Conservation (phyloP, 768 basidiomycete genomes). For the Hysterangium stoloniferum region DNA sequence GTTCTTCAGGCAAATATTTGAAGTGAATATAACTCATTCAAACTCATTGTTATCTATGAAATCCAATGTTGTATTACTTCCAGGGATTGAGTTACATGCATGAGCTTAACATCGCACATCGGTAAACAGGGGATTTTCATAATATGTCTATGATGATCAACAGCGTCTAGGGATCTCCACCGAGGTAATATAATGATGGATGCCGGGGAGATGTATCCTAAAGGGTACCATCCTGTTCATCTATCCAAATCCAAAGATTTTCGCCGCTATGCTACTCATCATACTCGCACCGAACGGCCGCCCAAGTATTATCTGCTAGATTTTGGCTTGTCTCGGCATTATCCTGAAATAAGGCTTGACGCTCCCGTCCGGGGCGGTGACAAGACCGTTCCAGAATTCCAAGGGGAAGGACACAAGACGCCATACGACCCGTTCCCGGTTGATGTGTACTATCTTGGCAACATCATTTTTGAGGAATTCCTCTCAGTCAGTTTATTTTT, state of each 20-base stretch:
- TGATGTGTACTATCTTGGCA: constrained; percentile 39
- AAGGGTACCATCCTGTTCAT: constrained; percentile 14
- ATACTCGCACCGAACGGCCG: constrained; percentile 19
- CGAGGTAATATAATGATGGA: constrained; percentile 17
- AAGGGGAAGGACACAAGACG: not conserved
- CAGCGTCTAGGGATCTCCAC: constrained; percentile 10
- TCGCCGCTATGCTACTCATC: constrained; percentile 3
- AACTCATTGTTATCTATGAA: not conserved
- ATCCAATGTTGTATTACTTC: not conserved
- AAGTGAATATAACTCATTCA: constrained; percentile 21
- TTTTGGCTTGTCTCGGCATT: constrained; percentile 16
- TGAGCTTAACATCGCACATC: constrained; percentile 28
- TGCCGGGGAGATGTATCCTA: constrained; percentile 14
- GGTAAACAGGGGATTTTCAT: constrained; percentile 18
- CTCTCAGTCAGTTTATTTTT: constrained; percentile 1
- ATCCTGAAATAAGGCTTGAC: constrained; percentile 13
- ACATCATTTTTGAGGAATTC: constrained; percentile 28
- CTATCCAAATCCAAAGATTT: not conserved
- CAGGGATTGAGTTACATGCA: constrained; percentile 35
- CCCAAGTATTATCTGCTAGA: constrained; percentile 23
- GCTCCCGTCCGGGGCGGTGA: constrained; percentile 31
- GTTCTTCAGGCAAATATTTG: constrained; percentile 25
- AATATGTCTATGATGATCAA: not conserved
- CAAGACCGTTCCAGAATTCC: constrained; percentile 33
- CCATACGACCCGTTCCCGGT: constrained; percentile 30